phyloP scores from a whole-genome alignment of 129 eudicot genomes.

The Logfia minima region DNA sequence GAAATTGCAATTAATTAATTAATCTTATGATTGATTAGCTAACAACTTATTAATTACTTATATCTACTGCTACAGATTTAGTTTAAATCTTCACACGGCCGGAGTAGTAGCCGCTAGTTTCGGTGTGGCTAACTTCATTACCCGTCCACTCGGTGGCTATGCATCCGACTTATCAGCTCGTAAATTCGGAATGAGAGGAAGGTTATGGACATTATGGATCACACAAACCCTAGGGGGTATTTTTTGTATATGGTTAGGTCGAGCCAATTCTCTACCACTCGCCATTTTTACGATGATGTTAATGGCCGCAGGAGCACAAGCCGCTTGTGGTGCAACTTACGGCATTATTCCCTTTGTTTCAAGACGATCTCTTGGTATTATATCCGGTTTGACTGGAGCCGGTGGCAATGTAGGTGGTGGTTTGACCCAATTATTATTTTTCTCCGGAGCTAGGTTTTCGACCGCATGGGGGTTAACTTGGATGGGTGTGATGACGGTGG shows the following conservation, averaged over 20 bases:
- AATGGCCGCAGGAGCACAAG: conserved; percentile 89
- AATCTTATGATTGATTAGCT: no score
- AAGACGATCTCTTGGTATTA: conserved; percentile 58
- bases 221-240: conserved; percentile 51
- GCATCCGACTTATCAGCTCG: conserved; percentile 42
- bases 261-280: conserved; percentile 47
- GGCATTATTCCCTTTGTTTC: conserved; percentile 85
- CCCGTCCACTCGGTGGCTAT: conserved; percentile 55
- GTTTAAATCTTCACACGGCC: conserved; percentile 53
- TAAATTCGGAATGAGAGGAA: conserved; percentile 54
- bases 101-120: conserved; percentile 56
- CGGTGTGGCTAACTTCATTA: conserved; percentile 41
- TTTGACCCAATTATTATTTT: conserved; percentile 66
- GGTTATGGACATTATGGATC: conserved; percentile 56
- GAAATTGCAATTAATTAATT: no score
- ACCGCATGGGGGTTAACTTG: conserved; percentile 53
- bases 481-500: conserved; percentile 71
- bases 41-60: no score
- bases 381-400: conserved; percentile 69
- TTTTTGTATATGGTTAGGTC: conserved; percentile 59
- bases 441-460: conserved; percentile 52
- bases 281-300: conserved; percentile 57
- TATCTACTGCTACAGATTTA: background rate
- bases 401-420: conserved; percentile 85
- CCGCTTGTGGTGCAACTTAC: conserved; percentile 84